phyloP scores from a whole-genome alignment of 1,284 basidiomycete species.

The Papiliotrema flavescens region DNA sequence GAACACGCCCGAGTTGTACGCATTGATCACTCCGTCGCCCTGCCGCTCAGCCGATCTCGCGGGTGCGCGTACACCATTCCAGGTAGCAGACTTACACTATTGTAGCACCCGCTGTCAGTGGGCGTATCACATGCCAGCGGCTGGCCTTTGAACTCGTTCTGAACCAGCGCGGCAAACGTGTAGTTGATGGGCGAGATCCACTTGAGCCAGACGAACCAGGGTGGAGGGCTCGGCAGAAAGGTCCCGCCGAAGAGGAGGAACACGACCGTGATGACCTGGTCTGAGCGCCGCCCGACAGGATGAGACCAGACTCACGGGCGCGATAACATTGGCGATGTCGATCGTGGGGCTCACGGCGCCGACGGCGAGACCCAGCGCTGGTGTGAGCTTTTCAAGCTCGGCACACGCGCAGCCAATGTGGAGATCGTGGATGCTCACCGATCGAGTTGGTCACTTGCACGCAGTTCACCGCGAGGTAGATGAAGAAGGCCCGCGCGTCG shows the following conservation, averaged over 20 bases:
- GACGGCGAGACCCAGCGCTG: slow-evolving; percentile 10
- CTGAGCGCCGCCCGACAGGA: no score
- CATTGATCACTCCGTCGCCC: slow-evolving; percentile 7
- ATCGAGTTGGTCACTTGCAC: slow-evolving; percentile 6
- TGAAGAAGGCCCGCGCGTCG: slow-evolving; percentile 7
- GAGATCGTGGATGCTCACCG: no score
- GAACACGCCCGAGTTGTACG: slow-evolving; percentile 9
- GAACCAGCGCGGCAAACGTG: slow-evolving; percentile 4
- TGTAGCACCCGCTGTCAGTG: slow-evolving; percentile 1
- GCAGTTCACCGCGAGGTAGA: slow-evolving; percentile 8
- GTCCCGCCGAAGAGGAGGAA: slow-evolving; percentile 15
- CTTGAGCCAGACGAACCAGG: slow-evolving; percentile 15
- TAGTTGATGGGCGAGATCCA: slow-evolving; percentile 14
- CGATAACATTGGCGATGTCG: slow-evolving; percentile 11
- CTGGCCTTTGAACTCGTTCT: slow-evolving; percentile 7
- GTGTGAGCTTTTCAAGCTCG: background rate
- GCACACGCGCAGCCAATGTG: no score
- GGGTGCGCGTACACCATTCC: no score
- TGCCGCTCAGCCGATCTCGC: background rate
- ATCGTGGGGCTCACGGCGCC: slow-evolving; percentile 11
- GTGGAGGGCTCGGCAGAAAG: slow-evolving; percentile 12
- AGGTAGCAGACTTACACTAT: no score
- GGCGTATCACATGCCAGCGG: slow-evolving; percentile 3
- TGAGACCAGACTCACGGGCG: background rate
- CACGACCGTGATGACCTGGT: slow-evolving; percentile 8